Base-by-base conservation (phyloP, 108 stramenopile species). In the Chaetoceros muelleri region DNA sequence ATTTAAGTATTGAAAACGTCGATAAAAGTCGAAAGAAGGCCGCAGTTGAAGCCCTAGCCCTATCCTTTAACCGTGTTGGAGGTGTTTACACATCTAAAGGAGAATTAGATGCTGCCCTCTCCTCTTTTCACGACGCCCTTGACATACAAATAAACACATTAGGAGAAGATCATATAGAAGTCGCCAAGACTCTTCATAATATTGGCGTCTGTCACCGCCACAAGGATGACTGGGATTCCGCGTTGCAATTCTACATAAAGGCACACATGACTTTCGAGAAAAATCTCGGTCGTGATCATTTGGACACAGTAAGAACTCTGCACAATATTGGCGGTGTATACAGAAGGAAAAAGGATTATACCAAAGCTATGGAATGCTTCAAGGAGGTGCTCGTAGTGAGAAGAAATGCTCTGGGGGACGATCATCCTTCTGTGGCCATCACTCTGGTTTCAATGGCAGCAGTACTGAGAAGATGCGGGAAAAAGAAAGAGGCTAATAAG, bases 301-400 rank as follows among this genome's bases (percentile, higher is more conserved):
- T 29, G 45, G 62, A 63, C 28, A 52, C 53, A 13, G 62, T 52
- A 5, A 26, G 62, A 24, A 63, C 62, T 20, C 44, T 55, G 44
- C 46, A 63, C 47, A 63, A 63, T 24, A 29, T 63, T 29, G 62
- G 62, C 1, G 27, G 24, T 19, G 46, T 46, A 24, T 55, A 55
- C n/a, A 22, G 31, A 40, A 24, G 21, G 45, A 55, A 28, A 31
- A 31, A 44, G 25, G 53, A 63, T 17, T 27, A 55, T 18, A 28
- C 24, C n/a, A 48, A 31, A 24, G 53, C 62, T n/a, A 24, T 63
- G 53, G 53, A 63, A 24, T 63, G 25, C 23, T 63, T 63, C 30
- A 2, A 55, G 22, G 62, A 31, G 7, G 28, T 52, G n/a, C 22
- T 55, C 2, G 19, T 24, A 13, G 34, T 63, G n/a, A 29, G 54